These are phyloP conservation scores for Penicillium sp. DNA, from an alignment of 2,329 filamentous ascomycete species.

Conservation along the genomic window DNA sequence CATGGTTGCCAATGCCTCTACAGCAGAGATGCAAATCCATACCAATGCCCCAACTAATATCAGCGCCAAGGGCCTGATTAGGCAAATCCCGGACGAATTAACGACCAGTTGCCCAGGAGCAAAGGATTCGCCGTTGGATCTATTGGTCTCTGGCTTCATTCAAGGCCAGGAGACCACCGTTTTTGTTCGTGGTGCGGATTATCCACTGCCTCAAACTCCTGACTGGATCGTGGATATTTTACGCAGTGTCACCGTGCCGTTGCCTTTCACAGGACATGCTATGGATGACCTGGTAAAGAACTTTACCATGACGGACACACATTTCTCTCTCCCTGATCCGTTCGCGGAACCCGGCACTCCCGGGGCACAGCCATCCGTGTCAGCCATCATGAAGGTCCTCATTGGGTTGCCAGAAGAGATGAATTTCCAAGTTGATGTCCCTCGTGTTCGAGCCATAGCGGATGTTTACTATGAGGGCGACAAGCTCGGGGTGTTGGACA, in stretches of 20 bases:
- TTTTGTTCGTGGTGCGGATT: conserved; percentile 78
- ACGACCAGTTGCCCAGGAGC: conserved; percentile 75
- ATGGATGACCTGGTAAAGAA: conserved; percentile 85
- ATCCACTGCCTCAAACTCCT: conserved; percentile 70
- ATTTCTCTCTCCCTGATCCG: conserved; percentile 83
- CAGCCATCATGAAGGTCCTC: conserved; percentile 78
- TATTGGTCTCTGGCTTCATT: conserved; percentile 71
- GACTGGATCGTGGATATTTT: conserved; percentile 82
- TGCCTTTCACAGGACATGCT: conserved; percentile 80
- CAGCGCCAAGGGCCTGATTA: conserved; percentile 72
- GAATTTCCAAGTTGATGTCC: conserved; percentile 81
- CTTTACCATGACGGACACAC: conserved; percentile 82
- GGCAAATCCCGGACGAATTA: conserved; percentile 73
- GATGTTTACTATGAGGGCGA: conserved; percentile 78
- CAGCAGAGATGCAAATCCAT: conserved; percentile 67
- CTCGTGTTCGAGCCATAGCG: conserved; percentile 73
- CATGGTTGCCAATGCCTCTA: conserved; percentile 75
- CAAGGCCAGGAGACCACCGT: conserved; percentile 73
- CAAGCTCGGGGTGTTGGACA: conserved; percentile 79
- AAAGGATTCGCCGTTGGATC: conserved; percentile 80
- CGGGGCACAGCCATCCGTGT: conserved; percentile 75
- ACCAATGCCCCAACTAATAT: conserved; percentile 71
- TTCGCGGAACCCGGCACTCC: conserved; percentile 76
- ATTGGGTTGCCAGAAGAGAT: conserved; percentile 82
- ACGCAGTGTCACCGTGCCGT: conserved; percentile 77